Base-by-base conservation (phyloP, 192 early-diverging fungal species). In the Phycomyces blakesleeanus region DNA sequence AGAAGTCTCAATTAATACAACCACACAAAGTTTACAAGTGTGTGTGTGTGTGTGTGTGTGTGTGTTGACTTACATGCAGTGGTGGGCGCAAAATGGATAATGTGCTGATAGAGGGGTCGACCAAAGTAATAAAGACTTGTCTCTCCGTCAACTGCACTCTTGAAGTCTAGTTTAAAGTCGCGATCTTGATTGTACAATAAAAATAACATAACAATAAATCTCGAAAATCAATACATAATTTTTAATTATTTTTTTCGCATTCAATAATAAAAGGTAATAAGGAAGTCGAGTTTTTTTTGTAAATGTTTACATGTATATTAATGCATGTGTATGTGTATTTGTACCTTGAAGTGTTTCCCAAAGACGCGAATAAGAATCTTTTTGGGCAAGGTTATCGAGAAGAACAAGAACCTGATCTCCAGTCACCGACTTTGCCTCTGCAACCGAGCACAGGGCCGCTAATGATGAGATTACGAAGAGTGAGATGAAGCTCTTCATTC, bases 21-120 rank as follows among this genome's bases (percentile, higher is more conserved):
- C n/a, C n/a, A n/a, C n/a, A n/a, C n/a, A n/a, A n/a, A n/a, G n/a
- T n/a, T n/a, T n/a, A n/a, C n/a, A n/a, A n/a, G n/a, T n/a, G n/a
- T n/a, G n/a, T n/a, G n/a, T n/a, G n/a, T n/a, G n/a, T n/a, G n/a
- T n/a, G n/a, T n/a, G n/a, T n/a, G n/a, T n/a, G n/a, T n/a, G n/a
- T n/a, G n/a, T n/a, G n/a, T n/a, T n/a, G n/a, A 73, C 71, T 74
- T 78, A 87, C 89, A 78, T 57, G 75, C 66, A 37, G 86, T 80
- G 12, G 80, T 79, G n/a, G 91, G 93, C 18, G 93, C 79, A 68
- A 98, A 81, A 27, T 94, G 73, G 20, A 94, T 69, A 27, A 93
- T 76, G 53, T 98, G 93, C 72, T 96, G 90, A 72, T 83, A 96
- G 21, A 63, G 69, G 26, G 83, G 82, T 71, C 83, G 81, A 38